Evolutionary conservation across 2,329 filamentous ascomycete species (phyloP).

Genomic region (Monosporascus sp.): DNA sequence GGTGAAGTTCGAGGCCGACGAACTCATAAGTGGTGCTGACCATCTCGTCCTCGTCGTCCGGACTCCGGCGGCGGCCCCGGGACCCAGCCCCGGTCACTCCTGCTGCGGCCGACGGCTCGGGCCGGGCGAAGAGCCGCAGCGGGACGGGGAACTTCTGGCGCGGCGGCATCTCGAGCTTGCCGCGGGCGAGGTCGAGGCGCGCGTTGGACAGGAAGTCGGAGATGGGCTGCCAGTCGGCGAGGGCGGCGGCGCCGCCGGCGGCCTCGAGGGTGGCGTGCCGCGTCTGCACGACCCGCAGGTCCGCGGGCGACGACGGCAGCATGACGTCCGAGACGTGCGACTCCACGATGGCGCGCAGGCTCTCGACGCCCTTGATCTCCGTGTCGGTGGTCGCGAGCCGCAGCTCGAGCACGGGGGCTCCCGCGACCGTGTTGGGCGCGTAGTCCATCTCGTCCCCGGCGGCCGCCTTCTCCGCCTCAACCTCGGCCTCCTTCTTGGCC

Average conservation of each 20-base stretch:
- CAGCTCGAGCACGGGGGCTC: constrained; percentile 32
- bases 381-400: constrained; percentile 29
- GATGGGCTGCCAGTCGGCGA: constrained; percentile 29
- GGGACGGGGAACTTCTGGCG: constrained; percentile 27
- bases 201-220: constrained; percentile 39
- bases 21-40: constrained; percentile 36
- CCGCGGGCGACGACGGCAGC: constrained; percentile 41
- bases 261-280: constrained; percentile 27
- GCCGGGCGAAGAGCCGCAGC: constrained; percentile 13
- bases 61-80: too few species aligned
- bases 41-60: background rate
- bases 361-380: constrained; percentile 26
- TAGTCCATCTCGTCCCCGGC: constrained; percentile 10
- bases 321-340: constrained; percentile 37
- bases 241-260: constrained; percentile 11
- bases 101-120: background rate
- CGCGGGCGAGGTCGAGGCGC: constrained; percentile 39
- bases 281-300: constrained; percentile 41
- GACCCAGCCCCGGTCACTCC: too few species aligned
- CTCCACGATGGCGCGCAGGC: constrained; percentile 34
- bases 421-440: constrained; percentile 12
- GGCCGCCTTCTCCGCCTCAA: background rate
- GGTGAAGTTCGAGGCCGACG: constrained; percentile 48
- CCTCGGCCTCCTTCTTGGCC: constrained; percentile 15
- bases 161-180: constrained; percentile 34